Base-by-base conservation (phyloP, 164 flowering plant genomes). In the Chimonanthus salicifolius region DNA sequence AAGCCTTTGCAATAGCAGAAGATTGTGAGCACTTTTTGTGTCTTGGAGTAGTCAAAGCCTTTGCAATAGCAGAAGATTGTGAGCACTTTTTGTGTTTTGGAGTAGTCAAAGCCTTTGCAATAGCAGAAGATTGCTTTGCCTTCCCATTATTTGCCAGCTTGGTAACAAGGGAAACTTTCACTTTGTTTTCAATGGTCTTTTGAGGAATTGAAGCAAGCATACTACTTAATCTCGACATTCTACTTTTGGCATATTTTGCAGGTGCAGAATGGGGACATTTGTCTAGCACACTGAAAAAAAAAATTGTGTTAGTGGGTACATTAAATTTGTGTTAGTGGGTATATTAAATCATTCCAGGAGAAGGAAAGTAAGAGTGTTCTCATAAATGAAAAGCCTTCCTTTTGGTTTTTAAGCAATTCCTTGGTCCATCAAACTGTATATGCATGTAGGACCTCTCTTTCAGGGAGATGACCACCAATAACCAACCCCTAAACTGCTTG, bases 261-360 rank as follows among this genome's bases (percentile, higher is more conserved):
- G 98, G 99, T 69, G 92, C 99, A 18, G 99, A 86, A 33, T 60
- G 85, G 2, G 97, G 98, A 82, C 93, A 91, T 80, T 91, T 90
- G 79, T 72, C 20, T 5, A 62, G 79, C 43, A 77, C 67, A 66
- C 97, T 88, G 64, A 9, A 82, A 49, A 16, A 72, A 21, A 9
- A 21, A 78, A 43, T 3, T 43, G 3, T 73, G 67, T 75, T 51
- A 82, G 4, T 47, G 18, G 7, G 75, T 68, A 21, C 5, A 62
- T 16, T 66, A 6, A 21, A 78, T 47, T 3, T 43, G 3, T 73
- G 67, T 75, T 51, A 82, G 4, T 47, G 18, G 10, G 75, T 68
- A 21, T 4, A 62, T 16, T 66, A 6, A 70, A 47, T 43, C 13
- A 60, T 3, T 54, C 46, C 18, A 62, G 6, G 4, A 50, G 45